phyloP scores from a whole-genome alignment of 345 rosid genomes.

The Eucalyptus marginata region DNA sequence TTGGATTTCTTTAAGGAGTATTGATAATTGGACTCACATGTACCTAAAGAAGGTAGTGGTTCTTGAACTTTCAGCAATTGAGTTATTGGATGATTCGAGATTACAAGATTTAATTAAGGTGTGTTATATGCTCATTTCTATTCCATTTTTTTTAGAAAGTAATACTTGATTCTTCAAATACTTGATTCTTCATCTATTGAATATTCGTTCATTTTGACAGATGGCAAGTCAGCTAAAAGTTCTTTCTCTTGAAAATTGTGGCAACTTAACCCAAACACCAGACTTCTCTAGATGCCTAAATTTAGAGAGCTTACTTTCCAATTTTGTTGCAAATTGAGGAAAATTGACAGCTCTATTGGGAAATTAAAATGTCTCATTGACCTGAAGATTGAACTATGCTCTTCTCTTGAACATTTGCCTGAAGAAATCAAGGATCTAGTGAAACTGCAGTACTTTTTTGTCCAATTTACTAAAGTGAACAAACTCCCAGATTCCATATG shows the following conservation, averaged over 20 bases:
- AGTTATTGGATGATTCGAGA: not conserved
- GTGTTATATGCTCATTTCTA: not conserved
- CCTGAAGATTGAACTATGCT: accelerated
- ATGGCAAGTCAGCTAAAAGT: not conserved
- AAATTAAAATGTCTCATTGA: not conserved
- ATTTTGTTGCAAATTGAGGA: accelerated
- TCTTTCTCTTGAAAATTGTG: not conserved
- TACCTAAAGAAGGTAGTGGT: not conserved
- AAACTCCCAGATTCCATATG: not conserved
- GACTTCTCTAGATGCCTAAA: not conserved
- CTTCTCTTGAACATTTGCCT: not conserved
- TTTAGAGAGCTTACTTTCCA: not conserved
- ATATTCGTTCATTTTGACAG: not conserved
- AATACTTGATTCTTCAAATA: not conserved
- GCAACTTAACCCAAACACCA: not conserved
- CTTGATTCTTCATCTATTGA: not conserved
- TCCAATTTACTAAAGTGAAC: accelerated
- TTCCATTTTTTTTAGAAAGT: not conserved
- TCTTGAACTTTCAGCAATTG: accelerated
- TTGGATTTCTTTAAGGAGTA: not conserved
- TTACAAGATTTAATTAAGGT: not conserved
- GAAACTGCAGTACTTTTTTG: not conserved
- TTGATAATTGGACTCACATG: not conserved
- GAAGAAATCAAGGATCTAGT: not conserved
- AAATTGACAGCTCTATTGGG: not conserved